These are phyloP conservation scores for Coemansia umbellata DNA, from an alignment of 192 early-diverging fungal species.

Conservation along the genomic window DNA sequence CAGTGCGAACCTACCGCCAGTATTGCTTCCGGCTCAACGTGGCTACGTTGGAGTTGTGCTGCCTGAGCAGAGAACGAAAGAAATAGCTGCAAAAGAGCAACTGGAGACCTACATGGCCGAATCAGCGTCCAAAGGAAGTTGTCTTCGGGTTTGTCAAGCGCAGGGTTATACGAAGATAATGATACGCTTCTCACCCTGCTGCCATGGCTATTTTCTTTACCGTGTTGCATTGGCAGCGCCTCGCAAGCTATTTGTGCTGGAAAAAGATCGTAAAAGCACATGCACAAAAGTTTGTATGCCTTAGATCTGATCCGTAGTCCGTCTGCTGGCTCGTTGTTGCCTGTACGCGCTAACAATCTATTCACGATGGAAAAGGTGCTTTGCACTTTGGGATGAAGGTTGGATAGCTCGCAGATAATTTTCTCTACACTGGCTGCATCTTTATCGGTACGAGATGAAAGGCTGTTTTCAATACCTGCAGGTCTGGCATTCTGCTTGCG, in stretches of 20 bases:
- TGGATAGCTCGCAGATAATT: conserved; percentile 8
- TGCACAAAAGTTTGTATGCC: conserved; percentile 19
- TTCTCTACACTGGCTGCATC: conserved; percentile 11
- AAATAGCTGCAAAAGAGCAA: conserved; percentile 23
- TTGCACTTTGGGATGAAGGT: conserved; percentile 12
- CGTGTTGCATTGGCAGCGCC: neutral
- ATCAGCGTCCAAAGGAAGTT: conserved; percentile 29
- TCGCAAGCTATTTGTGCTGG: neutral
- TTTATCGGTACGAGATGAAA: too few relatives aligned
- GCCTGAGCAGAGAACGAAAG: conserved; percentile 29
- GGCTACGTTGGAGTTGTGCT: conserved; percentile 16
- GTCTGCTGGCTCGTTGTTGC: conserved; percentile 12
- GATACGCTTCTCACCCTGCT: neutral
- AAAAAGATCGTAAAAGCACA: conserved; percentile 25
- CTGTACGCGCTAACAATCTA: conserved; percentile 12
- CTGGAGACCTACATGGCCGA: conserved; percentile 17
- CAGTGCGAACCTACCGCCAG: conserved; percentile 15
- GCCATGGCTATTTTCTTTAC: neutral
- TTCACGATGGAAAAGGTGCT: conserved; percentile 18
- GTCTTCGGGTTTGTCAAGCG: neutral
- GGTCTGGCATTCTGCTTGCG: neutral
- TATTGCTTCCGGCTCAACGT: conserved; percentile 2
- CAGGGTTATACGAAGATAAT: neutral
- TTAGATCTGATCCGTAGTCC: conserved; percentile 18
- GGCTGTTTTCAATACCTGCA: neutral